A percentile compares a stretch with the other conserved stretches of the same genome.
These are phyloP conservation scores for Peniophora sp. DNA, from an alignment of 1,284 basidiomycete species.

Conservation along the genomic window DNA sequence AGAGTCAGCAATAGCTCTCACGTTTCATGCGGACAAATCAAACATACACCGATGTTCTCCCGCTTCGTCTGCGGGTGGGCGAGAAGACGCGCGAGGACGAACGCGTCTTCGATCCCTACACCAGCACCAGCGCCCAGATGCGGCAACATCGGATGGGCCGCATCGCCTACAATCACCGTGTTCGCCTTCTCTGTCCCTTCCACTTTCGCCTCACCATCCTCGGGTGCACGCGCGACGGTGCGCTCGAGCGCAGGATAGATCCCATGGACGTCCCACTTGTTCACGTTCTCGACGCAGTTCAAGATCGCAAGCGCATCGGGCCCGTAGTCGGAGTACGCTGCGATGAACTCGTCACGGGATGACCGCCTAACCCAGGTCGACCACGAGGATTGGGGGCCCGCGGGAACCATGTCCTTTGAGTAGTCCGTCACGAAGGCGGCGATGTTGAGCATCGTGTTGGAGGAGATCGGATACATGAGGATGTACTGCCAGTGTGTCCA, in stretches of 20 bases:
- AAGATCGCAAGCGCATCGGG: slow-evolving; percentile 29
- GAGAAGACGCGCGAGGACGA: slow-evolving; percentile 41
- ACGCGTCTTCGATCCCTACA: slow-evolving; percentile 57
- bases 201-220: slow-evolving; percentile 11
- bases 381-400: not conserved
- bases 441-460: slow-evolving; percentile 12
- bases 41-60: not conserved
- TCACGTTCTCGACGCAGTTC: slow-evolving; percentile 39
- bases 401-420: not conserved
- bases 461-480: slow-evolving; percentile 47
- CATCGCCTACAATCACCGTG: slow-evolving; percentile 24
- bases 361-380: not conserved
- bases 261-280: slow-evolving; percentile 54
- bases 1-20: too few species aligned
- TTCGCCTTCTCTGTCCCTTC: too few species aligned
- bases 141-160: slow-evolving; percentile 45
- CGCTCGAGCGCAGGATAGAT: slow-evolving; percentile 37
- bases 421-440: slow-evolving; percentile 1
- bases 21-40: too few species aligned
- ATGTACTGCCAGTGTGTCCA: slow-evolving; percentile 34
- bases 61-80: slow-evolving; percentile 32
- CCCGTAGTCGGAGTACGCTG: not conserved
- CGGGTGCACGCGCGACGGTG: slow-evolving; percentile 13
- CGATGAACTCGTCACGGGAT: not conserved
- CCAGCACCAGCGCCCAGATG: slow-evolving; percentile 57